Percentiles rank a stretch among this genome's conserved stretches.
Conservation (phyloP, 2,329 filamentous ascomycete species). For the Talaromyces islandicus region DNA sequence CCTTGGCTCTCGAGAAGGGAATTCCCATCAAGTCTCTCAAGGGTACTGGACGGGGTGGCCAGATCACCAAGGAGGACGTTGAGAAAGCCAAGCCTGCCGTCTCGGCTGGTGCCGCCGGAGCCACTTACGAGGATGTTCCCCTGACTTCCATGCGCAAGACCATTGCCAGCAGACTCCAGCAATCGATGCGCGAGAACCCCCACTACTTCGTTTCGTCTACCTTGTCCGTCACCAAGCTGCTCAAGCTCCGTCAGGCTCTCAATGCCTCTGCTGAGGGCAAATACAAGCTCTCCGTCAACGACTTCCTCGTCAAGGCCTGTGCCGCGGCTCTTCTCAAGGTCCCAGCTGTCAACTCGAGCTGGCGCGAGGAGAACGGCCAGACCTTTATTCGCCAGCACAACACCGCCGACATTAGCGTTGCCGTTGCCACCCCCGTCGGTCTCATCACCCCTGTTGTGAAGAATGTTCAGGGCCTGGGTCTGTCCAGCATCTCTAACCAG, state of each 20-base stretch:
- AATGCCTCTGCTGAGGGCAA: slow-evolving; percentile 83
- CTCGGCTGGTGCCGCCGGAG: slow-evolving; percentile 48
- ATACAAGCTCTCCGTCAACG: slow-evolving; percentile 99
- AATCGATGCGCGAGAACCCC: slow-evolving; percentile 89
- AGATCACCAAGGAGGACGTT: slow-evolving; percentile 86
- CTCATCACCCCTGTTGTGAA: slow-evolving; percentile 98
- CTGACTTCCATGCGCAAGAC: slow-evolving; percentile 95
- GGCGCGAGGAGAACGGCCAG: slow-evolving; percentile 71
- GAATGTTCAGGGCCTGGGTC: slow-evolving; percentile 77
- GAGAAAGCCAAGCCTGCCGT: slow-evolving; percentile 69
- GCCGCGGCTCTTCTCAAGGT: slow-evolving; percentile 86
- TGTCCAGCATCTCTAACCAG: slow-evolving; percentile 77
- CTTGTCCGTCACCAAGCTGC: slow-evolving; percentile 87
- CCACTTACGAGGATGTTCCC: slow-evolving; percentile 76
- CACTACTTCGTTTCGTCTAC: slow-evolving; percentile 95
- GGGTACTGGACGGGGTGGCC: slow-evolving; percentile 77
- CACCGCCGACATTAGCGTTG: slow-evolving; percentile 89
- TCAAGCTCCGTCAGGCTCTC: slow-evolving; percentile 91
- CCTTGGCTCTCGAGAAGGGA: slow-evolving; percentile 78
- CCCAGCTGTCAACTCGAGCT: slow-evolving; percentile 90
- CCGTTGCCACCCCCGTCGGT: slow-evolving; percentile 84
- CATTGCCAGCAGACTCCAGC: slow-evolving; percentile 82
- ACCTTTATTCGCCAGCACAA: slow-evolving; percentile 85
- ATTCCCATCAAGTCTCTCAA: slow-evolving; percentile 72
- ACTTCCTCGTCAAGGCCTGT: slow-evolving; percentile 97